phyloP scores from a whole-genome alignment of 1,284 basidiomycete species.

The Inonotus hispidus region DNA sequence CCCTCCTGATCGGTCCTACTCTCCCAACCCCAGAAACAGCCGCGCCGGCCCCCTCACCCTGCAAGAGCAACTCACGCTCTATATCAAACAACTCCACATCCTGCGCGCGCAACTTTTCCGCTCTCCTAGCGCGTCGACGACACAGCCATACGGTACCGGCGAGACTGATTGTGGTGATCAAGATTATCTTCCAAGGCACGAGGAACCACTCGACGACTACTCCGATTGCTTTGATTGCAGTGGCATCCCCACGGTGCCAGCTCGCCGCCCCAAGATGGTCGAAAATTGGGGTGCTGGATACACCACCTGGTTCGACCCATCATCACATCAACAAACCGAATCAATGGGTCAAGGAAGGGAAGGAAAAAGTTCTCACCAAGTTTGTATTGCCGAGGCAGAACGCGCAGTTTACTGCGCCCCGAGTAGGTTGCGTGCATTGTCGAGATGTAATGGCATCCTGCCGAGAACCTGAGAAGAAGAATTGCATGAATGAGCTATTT shows the following conservation, averaged over 20 bases:
- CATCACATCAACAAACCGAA: background rate
- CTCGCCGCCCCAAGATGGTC: slow-evolving; percentile 8
- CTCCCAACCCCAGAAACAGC: background rate
- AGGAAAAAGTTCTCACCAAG: background rate
- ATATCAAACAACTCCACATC: background rate
- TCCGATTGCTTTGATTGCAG: background rate
- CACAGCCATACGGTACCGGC: background rate
- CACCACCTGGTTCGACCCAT: background rate
- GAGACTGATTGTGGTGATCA: background rate
- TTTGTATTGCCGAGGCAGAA: slow-evolving; percentile 3
- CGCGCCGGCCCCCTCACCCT: background rate
- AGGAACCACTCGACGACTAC: slow-evolving; percentile 2
- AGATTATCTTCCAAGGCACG: slow-evolving; percentile 8
- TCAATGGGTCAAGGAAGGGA: background rate
- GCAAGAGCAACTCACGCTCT: background rate
- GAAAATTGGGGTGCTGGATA: background rate
- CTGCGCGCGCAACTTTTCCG: background rate
- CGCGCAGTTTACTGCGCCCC: background rate
- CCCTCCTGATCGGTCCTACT: background rate
- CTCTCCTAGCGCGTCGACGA: background rate
- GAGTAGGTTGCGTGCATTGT: slow-evolving; percentile 9
- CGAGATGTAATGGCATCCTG: slow-evolving; percentile 9
- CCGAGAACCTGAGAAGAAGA: slow-evolving; percentile 7
- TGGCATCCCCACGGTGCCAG: slow-evolving; percentile 9
- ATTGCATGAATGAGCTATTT: background rate